These are phyloP conservation scores for Paecilomyces dactylethromorphus DNA, from an alignment of 2,329 filamentous ascomycete genomes.

Conservation along the genomic window DNA sequence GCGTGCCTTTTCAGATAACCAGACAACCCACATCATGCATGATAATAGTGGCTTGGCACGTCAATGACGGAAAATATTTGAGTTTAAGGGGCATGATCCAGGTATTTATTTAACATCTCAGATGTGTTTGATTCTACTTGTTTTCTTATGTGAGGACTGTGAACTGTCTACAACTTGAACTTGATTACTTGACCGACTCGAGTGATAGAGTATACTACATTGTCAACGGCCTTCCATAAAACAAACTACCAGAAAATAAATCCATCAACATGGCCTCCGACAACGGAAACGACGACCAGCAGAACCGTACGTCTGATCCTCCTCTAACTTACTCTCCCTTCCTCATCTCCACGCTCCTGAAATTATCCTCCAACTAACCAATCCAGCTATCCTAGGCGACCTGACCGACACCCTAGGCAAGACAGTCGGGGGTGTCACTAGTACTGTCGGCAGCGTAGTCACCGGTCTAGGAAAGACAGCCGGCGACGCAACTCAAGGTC, in stretches of 20 bases:
- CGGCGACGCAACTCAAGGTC: slow-evolving; percentile 16
- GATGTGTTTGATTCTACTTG: no score
- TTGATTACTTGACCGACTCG: not conserved
- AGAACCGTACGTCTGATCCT: not conserved
- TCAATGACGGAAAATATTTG: not conserved
- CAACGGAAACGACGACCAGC: not conserved
- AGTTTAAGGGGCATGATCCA: no score
- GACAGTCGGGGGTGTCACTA: slow-evolving; percentile 17
- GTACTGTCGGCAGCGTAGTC: slow-evolving; percentile 15
- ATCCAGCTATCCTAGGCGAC: slow-evolving; percentile 14
- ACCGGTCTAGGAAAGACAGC: slow-evolving; percentile 21
- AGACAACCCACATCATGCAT: not conserved
- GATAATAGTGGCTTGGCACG: not conserved
- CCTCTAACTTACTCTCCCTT: not conserved
- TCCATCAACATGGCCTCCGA: not conserved
- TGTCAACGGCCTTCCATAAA: no score
- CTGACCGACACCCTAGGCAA: slow-evolving; percentile 18
- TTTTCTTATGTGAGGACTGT: no score
- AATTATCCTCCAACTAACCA: not conserved
- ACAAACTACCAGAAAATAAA: not conserved
- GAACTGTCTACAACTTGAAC: no score
- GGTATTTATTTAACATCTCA: no score
- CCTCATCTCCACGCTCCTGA: not conserved
- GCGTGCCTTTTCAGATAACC: not conserved
- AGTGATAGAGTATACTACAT: not conserved